Conservation (phyloP, 805 yeast genomes). For the Cyberlindnera xishuangbannaensis region DNA sequence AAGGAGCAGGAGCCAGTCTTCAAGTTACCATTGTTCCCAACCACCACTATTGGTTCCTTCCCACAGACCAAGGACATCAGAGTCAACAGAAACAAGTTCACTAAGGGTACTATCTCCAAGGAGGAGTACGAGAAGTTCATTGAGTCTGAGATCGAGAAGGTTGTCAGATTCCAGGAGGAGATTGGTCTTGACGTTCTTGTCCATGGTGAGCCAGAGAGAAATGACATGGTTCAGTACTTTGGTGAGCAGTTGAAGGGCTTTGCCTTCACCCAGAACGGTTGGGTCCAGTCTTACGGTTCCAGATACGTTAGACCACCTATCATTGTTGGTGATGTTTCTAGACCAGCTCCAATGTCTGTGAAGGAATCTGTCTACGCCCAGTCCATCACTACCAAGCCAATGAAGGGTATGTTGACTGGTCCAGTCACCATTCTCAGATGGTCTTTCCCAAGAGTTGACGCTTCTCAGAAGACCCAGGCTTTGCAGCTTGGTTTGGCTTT, state of each 20-base stretch:
- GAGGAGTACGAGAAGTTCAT: slow-evolving; percentile 96
- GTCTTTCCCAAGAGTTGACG: slow-evolving; percentile 99
- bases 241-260: slow-evolving; percentile 99
- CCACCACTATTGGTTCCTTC: slow-evolving; percentile 99
- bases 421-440: slow-evolving; percentile 99
- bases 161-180: slow-evolving; percentile 98
- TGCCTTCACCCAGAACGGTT: slow-evolving; percentile 97
- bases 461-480: slow-evolving; percentile 88
- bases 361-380: slow-evolving; percentile 99
- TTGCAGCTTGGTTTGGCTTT: slow-evolving; percentile 95
- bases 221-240: slow-evolving; percentile 99
- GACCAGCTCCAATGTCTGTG: slow-evolving; percentile 98
- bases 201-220: slow-evolving; percentile 99
- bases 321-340: slow-evolving; percentile 97
- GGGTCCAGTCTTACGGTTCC: slow-evolving; percentile 99
- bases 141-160: slow-evolving; percentile 92
- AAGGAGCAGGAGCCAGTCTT: slow-evolving; percentile 79
- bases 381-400: slow-evolving; percentile 89
- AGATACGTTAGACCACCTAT: slow-evolving; percentile 99
- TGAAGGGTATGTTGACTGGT: slow-evolving; percentile 99
- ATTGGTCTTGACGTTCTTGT: slow-evolving; percentile 96
- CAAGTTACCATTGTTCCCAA: slow-evolving; percentile 98
- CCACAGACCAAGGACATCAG: slow-evolving; percentile 99
- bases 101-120: slow-evolving; percentile 93
- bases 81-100: slow-evolving; percentile 95